Conservation (phyloP, 1,284 basidiomycete species). For the Leccinum solheimii region DNA sequence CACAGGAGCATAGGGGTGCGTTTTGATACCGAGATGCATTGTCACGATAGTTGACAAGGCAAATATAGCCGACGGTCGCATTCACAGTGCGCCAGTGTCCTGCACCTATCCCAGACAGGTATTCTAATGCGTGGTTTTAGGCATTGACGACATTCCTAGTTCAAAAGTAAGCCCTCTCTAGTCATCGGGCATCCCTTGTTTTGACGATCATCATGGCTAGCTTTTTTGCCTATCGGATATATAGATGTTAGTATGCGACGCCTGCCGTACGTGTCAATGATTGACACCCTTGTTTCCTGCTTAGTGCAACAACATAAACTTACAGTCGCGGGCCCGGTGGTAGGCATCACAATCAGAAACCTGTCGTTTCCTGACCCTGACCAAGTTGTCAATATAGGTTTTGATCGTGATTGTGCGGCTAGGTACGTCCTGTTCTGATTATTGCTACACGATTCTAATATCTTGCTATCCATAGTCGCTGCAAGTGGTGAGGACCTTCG, state of each 20-base stretch:
- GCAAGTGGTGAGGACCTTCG: conserved; percentile 19
- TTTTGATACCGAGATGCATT: not conserved
- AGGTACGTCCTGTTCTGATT: conserved; percentile 8
- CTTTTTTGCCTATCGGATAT: conserved; percentile 30
- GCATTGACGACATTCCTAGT: conserved; percentile 30
- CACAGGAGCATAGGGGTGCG: conserved; percentile 29
- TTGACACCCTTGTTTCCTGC: not conserved
- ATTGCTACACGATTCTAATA: not conserved
- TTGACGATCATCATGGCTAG: conserved; percentile 9
- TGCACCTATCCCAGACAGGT: not conserved
- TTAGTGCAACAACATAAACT: conserved; percentile 21
- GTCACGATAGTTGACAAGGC: not conserved
- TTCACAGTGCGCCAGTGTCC: conserved; percentile 18
- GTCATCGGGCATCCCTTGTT: not conserved
- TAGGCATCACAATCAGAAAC: conserved; percentile 1
- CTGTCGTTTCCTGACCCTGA: conserved; percentile 1
- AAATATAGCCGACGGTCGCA: conserved; percentile 18
- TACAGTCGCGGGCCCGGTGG: conserved; percentile 22
- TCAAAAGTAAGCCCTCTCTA: conserved; percentile 14
- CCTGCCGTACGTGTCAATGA: not conserved
- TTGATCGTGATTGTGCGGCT: conserved; percentile 21
- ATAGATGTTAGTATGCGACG: conserved; percentile 20
- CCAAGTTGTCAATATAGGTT: conserved; percentile 8
- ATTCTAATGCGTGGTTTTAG: conserved; percentile 13
- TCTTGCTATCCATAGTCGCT: conserved; percentile 10